A percentile compares a stretch with the other conserved stretches of the same genome.
phyloP scores from a whole-genome alignment of 352 stramenopile genomes.

The Phytopythium helicoides region DNA sequence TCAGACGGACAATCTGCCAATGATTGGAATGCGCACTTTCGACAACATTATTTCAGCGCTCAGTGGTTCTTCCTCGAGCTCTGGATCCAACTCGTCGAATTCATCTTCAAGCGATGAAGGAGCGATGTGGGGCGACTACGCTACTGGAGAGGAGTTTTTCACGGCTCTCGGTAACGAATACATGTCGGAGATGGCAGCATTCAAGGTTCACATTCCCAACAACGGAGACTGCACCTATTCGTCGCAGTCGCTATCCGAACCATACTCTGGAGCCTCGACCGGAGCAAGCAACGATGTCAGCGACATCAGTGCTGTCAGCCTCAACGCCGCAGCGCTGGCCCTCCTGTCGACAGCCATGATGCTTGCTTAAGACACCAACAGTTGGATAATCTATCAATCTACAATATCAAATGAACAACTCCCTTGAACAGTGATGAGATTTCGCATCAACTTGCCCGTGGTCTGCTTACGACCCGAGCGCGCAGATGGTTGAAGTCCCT shows the following conservation, averaged over 20 bases:
- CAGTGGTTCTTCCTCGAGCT: not conserved
- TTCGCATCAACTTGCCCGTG: too few species aligned
- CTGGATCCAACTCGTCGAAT: not conserved
- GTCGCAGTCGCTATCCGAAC: constrained; percentile 18
- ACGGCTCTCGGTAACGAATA: not conserved
- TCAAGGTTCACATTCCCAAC: constrained; percentile 28
- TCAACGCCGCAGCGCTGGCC: too few species aligned
- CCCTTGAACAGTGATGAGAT: too few species aligned
- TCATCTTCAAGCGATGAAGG: not conserved
- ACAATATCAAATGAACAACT: too few species aligned
- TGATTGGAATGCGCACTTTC: constrained; percentile 15
- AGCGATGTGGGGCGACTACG: not conserved
- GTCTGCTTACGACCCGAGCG: too few species aligned
- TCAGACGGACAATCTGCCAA: constrained; percentile 12
- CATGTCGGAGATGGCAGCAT: constrained; percentile 2
- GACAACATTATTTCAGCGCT: constrained; percentile 13
- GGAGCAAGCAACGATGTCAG: not conserved
- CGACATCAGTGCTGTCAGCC: too few species aligned
- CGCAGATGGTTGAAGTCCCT: too few species aligned
- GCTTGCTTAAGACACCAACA: too few species aligned
- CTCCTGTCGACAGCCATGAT: too few species aligned
- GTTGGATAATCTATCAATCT: too few species aligned
- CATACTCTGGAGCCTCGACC: constrained; percentile 9
- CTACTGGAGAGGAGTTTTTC: not conserved
- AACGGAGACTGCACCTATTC: constrained; percentile 24